These are phyloP conservation scores for Yamagishiella unicocca DNA, from an alignment of 139 green algal genomes.

Conservation along the genomic window DNA sequence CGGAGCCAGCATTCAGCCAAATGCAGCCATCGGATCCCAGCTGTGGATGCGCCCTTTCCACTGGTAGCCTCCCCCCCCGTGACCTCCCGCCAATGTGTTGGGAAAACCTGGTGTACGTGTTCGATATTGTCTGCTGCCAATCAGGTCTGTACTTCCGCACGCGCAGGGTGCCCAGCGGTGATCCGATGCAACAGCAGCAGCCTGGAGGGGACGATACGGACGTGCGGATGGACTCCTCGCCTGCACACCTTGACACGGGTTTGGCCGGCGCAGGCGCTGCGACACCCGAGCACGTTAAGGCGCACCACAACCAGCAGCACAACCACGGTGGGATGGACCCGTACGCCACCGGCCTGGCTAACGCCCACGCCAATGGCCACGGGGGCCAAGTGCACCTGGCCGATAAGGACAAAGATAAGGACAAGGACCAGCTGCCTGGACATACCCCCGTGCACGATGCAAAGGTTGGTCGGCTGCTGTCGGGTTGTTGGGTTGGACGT, in stretches of 20 bases:
- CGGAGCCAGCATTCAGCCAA: too few relatives aligned
- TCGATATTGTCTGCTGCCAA: too few relatives aligned
- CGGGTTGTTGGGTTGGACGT: too few relatives aligned
- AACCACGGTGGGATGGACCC: background rate
- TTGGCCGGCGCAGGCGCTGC: background rate
- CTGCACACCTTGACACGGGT: background rate
- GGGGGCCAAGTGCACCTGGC: background rate
- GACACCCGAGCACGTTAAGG: background rate
- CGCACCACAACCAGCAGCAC: background rate
- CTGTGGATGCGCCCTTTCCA: too few relatives aligned
- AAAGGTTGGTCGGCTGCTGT: background rate
- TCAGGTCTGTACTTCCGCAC: too few relatives aligned
- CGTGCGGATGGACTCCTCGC: background rate
- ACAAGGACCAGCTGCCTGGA: constrained; percentile 2
- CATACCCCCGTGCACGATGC: constrained; percentile 14
- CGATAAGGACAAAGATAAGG: too few relatives aligned
- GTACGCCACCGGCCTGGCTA: background rate
- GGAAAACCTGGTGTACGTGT: too few relatives aligned
- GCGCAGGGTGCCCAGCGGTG: constrained; percentile 10
- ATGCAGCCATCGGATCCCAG: too few relatives aligned
- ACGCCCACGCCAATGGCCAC: constrained; percentile 2
- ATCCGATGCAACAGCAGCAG: background rate
- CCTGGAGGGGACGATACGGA: background rate
- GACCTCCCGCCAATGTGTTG: too few relatives aligned
- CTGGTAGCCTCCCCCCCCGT: too few relatives aligned